phyloP scores from a whole-genome alignment of 768 basidiomycete species.

The Kwoniella pini region DNA sequence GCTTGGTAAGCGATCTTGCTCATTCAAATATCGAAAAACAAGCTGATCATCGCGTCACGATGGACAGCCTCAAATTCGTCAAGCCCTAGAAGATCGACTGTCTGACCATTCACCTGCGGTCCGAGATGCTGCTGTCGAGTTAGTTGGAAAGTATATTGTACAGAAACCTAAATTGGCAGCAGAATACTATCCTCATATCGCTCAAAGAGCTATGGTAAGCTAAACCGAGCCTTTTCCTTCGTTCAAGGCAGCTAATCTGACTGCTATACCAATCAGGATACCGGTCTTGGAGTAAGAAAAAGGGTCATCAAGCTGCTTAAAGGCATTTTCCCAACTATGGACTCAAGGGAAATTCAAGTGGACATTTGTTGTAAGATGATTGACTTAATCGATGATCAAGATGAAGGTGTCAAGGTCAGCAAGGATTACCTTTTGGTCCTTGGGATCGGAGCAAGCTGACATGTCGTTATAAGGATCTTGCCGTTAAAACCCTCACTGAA shows the following conservation, averaged over 20 bases:
- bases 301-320: constrained; percentile 93
- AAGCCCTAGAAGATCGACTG: constrained; percentile 84
- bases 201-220: constrained; percentile 84
- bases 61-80: constrained; percentile 61
- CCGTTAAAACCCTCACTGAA: constrained; percentile 84
- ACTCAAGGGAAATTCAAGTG: constrained; percentile 63
- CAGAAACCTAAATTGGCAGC: constrained; percentile 82
- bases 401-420: constrained; percentile 78
- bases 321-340: constrained; percentile 70
- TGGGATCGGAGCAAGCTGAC: constrained; percentile 9
- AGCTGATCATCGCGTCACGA: no score
- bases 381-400: constrained; percentile 83
- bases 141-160: constrained; percentile 96
- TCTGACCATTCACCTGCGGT: constrained; percentile 90
- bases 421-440: no score
- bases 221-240: not conserved
- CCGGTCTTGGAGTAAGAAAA: constrained; percentile 89
- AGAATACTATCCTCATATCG: constrained; percentile 84
- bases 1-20: constrained; percentile 62
- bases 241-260: not conserved
- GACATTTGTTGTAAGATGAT: constrained; percentile 84
- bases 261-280: constrained; percentile 65
- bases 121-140: constrained; percentile 92
- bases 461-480: constrained; percentile 64
- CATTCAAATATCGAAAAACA: not conserved